Conservation (phyloP, 495 filamentous ascomycete genomes). For the Neurospora tetrasperma region DNA sequence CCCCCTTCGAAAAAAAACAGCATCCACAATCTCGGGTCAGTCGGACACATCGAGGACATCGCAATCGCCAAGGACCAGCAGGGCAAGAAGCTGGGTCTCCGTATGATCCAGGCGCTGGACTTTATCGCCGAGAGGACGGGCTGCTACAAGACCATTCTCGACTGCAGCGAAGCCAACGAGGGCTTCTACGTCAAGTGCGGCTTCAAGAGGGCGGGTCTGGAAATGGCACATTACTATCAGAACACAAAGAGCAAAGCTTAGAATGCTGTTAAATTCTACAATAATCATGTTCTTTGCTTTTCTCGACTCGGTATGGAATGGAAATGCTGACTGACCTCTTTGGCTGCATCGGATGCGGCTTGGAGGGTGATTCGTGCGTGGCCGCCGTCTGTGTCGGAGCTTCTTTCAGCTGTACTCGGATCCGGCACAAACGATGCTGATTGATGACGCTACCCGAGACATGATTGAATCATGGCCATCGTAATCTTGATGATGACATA, state of each 20-base stretch:
- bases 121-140: constrained; percentile 73
- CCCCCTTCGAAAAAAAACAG: constrained; percentile 23
- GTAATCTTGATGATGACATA: neutral
- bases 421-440: neutral
- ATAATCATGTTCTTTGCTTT: neutral
- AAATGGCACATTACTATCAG: constrained; percentile 96
- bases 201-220: constrained; percentile 81
- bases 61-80: constrained; percentile 89
- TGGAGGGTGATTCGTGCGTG: neutral
- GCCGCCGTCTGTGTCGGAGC: neutral
- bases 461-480: neutral
- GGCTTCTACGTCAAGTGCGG: constrained; percentile 99
- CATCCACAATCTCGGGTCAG: constrained; percentile 61
- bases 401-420: neutral
- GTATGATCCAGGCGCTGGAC: constrained; percentile 91
- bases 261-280: neutral
- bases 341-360: neutral
- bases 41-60: constrained; percentile 99
- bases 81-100: constrained; percentile 88
- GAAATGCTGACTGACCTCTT: neutral
- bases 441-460: neutral
- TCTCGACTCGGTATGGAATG: neutral
- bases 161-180: constrained; percentile 66
- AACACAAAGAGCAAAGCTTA: constrained; percentile 35
- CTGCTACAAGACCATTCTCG: constrained; percentile 76